A percentile compares a stretch with the other conserved stretches of the same genome.
phyloP scores from a whole-genome alignment of 1,284 basidiomycete genomes.

The Puccinia triticina region DNA sequence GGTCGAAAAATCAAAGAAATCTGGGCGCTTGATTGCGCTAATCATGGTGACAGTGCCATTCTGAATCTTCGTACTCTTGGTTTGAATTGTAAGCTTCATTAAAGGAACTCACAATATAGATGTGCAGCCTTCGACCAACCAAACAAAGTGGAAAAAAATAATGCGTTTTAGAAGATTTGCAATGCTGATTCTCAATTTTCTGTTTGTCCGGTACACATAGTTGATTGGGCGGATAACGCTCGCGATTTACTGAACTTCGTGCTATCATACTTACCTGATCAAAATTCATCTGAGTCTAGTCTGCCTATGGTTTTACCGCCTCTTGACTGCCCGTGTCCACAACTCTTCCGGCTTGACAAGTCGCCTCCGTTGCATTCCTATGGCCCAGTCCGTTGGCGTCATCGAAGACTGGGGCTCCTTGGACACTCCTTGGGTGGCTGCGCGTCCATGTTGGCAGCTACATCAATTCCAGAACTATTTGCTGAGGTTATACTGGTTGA shows the following conservation, averaged over 20 bases:
- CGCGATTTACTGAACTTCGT: conserved; percentile 76
- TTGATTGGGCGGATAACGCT: conserved; percentile 71
- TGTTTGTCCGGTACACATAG: conserved; percentile 61
- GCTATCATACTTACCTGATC: conserved; percentile 66
- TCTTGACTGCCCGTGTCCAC: conserved; percentile 54
- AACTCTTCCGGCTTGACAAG: conserved; percentile 73
- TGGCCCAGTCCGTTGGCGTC: conserved; percentile 60
- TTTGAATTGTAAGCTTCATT: conserved; percentile 57
- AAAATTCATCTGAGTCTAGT: conserved; percentile 52
- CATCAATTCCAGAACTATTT: conserved; percentile 71
- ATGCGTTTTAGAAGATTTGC: background rate
- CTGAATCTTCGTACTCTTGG: conserved; percentile 68
- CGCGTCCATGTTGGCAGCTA: conserved; percentile 65
- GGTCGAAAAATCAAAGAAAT: conserved; percentile 68
- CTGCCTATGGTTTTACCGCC: conserved; percentile 64
- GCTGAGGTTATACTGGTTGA: conserved; percentile 76
- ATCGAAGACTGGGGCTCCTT: background rate
- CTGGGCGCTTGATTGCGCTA: conserved; percentile 75
- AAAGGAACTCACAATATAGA: background rate
- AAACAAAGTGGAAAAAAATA: too few species aligned
- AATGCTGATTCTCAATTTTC: conserved; percentile 20
- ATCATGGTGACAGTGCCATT: conserved; percentile 74
- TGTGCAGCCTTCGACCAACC: background rate
- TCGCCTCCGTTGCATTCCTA: conserved; percentile 76
- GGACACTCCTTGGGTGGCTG: conserved; percentile 45